Conservation (phyloP, 2,329 filamentous ascomycete species). For the Sphaerostilbella broomeana region DNA sequence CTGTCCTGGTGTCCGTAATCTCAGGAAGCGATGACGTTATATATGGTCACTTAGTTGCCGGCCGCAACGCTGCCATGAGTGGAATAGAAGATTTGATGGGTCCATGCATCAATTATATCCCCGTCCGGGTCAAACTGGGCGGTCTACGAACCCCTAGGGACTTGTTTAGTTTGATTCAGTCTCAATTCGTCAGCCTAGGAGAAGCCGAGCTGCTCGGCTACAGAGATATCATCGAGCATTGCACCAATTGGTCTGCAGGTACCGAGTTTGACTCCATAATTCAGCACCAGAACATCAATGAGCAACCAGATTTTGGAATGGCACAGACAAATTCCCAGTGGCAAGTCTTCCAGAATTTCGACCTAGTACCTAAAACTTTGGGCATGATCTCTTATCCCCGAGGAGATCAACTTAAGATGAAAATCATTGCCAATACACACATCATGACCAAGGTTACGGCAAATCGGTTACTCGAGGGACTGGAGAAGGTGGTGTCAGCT, state of each 20-base stretch:
- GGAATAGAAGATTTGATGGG: conserved; percentile 31
- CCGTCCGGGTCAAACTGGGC: conserved; percentile 27
- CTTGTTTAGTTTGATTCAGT: conserved; percentile 12
- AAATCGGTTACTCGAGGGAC: too few species aligned
- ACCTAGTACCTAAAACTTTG: too few species aligned
- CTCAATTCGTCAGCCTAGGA: conserved; percentile 12
- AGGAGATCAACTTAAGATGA: too few species aligned
- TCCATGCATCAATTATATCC: conserved; percentile 35
- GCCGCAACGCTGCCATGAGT: conserved; percentile 30
- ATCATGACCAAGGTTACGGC: too few species aligned
- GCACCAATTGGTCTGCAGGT: conserved; percentile 14
- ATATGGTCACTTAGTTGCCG: conserved; percentile 34
- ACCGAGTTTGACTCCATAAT: conserved; percentile 13
- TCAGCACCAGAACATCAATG: conserved; percentile 20
- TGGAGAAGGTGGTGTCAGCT: too few species aligned
- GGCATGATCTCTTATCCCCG: too few species aligned
- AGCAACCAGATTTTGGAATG: conserved; percentile 14
- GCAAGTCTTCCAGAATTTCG: too few species aligned
- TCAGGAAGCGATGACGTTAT: conserved; percentile 31
- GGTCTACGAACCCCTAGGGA: conserved; percentile 17
- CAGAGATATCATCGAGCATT: conserved; percentile 15
- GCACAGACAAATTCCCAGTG: too few species aligned
- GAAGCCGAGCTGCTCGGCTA: conserved; percentile 16
- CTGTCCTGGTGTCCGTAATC: conserved; percentile 30
- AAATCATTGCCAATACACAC: too few species aligned